A percentile compares a stretch with the other conserved stretches of the same genome.
Conservation (phyloP, 2,329 filamentous ascomycete species). For the Penicillium sp. region DNA sequence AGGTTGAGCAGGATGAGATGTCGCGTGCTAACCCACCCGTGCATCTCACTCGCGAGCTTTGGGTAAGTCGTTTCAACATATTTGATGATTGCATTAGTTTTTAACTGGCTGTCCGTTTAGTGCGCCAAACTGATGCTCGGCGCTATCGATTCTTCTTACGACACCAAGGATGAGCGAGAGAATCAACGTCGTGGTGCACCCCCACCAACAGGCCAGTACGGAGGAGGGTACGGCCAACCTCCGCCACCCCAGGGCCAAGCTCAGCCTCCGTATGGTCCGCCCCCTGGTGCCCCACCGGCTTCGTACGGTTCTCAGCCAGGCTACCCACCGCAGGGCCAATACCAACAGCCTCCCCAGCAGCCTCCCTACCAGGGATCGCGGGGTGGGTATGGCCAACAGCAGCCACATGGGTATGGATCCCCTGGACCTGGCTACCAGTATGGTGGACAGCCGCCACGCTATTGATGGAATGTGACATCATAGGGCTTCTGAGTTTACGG, state of each 20-base stretch:
- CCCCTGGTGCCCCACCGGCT: slow-evolving; percentile 14
- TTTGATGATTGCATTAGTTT: not conserved
- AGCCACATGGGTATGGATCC: slow-evolving; percentile 22
- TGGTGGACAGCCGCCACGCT: slow-evolving; percentile 17
- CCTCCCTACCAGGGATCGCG: slow-evolving; percentile 10
- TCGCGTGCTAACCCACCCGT: slow-evolving; percentile 59
- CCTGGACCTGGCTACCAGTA: slow-evolving; percentile 18
- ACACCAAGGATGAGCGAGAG: slow-evolving; percentile 62
- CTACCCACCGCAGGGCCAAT: slow-evolving; percentile 7
- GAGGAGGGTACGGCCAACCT: slow-evolving; percentile 27
- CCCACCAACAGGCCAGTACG: slow-evolving; percentile 35
- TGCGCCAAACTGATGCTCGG: slow-evolving; percentile 66
- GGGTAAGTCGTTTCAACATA: slow-evolving; percentile 40
- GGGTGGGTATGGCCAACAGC: slow-evolving; percentile 22
- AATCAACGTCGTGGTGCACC: slow-evolving; percentile 31
- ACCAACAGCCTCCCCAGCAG: slow-evolving; percentile 6
- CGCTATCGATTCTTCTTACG: slow-evolving; percentile 64
- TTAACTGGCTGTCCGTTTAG: slow-evolving; percentile 26
- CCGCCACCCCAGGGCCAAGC: slow-evolving; percentile 19
- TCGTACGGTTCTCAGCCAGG: slow-evolving; percentile 11
- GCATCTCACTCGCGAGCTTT: slow-evolving; percentile 62
- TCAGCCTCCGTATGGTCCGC: slow-evolving; percentile 18
- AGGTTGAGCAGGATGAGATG: slow-evolving; percentile 67
- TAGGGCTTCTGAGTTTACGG: not conserved
- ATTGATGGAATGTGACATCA: slow-evolving; percentile 19